Evolutionary conservation across 345 rosid species (phyloP).

Genomic region (Gossypium arboreum): DNA sequence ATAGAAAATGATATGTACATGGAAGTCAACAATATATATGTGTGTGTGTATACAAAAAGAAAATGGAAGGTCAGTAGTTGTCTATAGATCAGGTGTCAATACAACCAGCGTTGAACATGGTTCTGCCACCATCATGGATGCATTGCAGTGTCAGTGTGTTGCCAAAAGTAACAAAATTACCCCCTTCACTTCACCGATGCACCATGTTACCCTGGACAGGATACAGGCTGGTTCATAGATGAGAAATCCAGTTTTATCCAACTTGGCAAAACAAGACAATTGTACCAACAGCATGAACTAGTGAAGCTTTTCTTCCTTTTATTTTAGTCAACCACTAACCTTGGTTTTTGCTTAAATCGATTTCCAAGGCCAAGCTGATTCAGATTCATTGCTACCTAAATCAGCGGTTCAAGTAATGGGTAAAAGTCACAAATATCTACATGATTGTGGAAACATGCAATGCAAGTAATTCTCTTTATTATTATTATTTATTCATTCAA

Average conservation of each 20-base stretch:
- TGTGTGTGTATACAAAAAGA: neutral
- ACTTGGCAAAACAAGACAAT: conserved; percentile 24
- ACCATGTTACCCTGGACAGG: conserved; percentile 24
- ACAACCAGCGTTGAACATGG: conserved; percentile 17
- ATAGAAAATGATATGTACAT: neutral
- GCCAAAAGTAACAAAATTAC: conserved; percentile 5
- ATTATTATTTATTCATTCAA: no score
- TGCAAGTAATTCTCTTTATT: no score
- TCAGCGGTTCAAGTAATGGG: neutral
- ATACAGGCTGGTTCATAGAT: conserved; percentile 21
- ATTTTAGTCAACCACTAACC: conserved; percentile 5
- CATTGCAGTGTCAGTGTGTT: conserved; percentile 4
- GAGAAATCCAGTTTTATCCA: conserved; percentile 16
- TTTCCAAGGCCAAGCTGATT: conserved; percentile 10
- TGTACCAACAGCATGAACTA: conserved; percentile 1
- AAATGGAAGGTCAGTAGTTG: conserved; percentile 2
- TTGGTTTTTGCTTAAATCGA: neutral
- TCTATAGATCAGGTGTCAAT: conserved; percentile 24
- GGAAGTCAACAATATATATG: neutral
- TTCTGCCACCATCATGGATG: conserved; percentile 18
- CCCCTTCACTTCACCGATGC: conserved; percentile 16
- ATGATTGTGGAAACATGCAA: neutral
- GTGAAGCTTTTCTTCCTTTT: neutral
- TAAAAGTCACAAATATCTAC: neutral
- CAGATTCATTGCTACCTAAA: conserved; percentile 7